Base-by-base conservation (phyloP, 805 yeast species). In the Blastobotrys robertii region DNA sequence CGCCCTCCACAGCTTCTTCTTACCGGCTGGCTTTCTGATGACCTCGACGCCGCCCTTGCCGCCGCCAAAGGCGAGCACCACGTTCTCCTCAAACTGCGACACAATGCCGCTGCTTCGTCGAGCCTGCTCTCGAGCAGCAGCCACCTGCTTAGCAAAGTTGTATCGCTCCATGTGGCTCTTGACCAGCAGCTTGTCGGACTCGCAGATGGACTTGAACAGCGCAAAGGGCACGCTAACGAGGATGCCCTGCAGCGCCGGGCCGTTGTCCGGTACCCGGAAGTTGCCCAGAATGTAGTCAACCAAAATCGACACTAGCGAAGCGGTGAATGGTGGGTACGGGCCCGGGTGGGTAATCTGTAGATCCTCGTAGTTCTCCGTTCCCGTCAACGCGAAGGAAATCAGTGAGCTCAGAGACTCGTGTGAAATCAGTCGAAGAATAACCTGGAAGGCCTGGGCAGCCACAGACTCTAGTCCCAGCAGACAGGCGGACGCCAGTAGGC, bases 11-110 rank as follows among this genome's bases (percentile, higher is more conserved):
- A 51, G 38, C 49, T 51, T 51, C 48, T 51, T 51, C 35, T 40
- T 40, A 34, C 45, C 49, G 16, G 53, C 55, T 9, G 49, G 51
- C 45, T 50, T 50, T 16, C 51, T 45, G 37, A 51, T 44, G 7
- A 53, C 49, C 32, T 52, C 56, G 9, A 62, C 58, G 9, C 66
- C 65, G 14, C 57, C 55, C 11, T 50, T 52, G 15, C 63, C 62
- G 9, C 58, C 63, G 9, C 65, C 65, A 47, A 62, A 62, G 4
- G 64, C 60, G 42, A 62, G 44, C 25, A 62, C 63, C 7, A 62
- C 66, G 8, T 49, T 49, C 39, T 62, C 66, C 37, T 60, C 65
- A 39, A 28, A 56, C 3, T 28, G 35, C 1, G 42, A 30, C 7
- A 39, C 14, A 19, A 36, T 30, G 14, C 36, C 35, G 25, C 35